Evolutionary conservation across 345 rosid species (phyloP), one percentile per base, ranked within the genome.

Genomic region (Eutrema japonicum): DNA sequence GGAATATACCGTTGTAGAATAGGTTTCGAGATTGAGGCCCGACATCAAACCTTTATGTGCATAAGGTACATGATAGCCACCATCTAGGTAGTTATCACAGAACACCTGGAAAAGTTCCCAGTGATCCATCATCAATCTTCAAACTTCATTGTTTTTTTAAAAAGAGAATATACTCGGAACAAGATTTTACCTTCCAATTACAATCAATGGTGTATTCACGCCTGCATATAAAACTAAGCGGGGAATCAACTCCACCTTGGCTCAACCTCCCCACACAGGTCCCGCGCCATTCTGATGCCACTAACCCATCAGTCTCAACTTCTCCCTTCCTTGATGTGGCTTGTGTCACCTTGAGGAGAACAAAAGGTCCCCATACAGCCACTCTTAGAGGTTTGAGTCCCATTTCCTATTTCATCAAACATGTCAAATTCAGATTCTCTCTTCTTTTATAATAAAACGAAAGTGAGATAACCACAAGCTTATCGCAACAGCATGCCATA

Each of bases 1-100:
- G 43, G 51, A 63, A 60, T 81, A 62, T 85, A 94, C 98, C 51
- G 78, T 73, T 66, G 96, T 89, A 60, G 90, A 81, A 79, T 91
- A 94, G 26, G 97, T 89, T 65, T 85, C 88, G 12, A 94, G 90
- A 50, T 85, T 52, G 27, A 94, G 94, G 37, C 92, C 90, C 43
- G 96, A 89, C 10, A 91, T 91, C 53, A 91, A 83, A 71, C 84
- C 90, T 83, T 88, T 87, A 78, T 91, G 98, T 11, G 97, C 97
- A 77, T 88, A 91, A 37, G 96, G 98, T 47, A 94, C 98, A 79
- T 94, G 97, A 80, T 94, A 94, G 18, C 97, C 98, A 68, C 97
- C 98, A 77, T 94, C 98, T 65, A 94, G 82, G 83, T 89, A 94
- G 85, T 94, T 94, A 78, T 94, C 98, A 70, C 96, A 91, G 69